Base-by-base conservation (phyloP, 108 stramenopile species). In the Conticribra guillardii region DNA sequence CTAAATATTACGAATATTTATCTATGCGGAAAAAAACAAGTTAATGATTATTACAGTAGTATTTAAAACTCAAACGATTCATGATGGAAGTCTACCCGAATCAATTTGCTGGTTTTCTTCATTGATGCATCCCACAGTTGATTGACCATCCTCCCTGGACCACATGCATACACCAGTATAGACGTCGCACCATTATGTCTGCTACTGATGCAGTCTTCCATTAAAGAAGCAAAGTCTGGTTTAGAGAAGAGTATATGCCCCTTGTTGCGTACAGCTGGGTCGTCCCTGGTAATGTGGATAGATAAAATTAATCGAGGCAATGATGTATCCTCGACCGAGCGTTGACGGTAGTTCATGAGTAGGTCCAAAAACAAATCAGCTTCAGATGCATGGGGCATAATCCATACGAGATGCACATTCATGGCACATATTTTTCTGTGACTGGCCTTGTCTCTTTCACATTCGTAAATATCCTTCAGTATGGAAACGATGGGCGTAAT, bases 51-150 rank as follows among this genome's bases (percentile, higher is more conserved):
- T 41, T 41, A 41, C 37, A 41, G 37, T 11, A 41, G 11, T 41
- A 41, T 32, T 60, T 50, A 69, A 49, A 69, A 69, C 26, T 69
- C 67, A 49, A 69, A 69, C 9, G 34, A 46, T 23, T 73, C 71
- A 64, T 73, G 62, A 64, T 73, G 53, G 24, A 73, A 73, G 62
- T 73, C 71, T 26, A 73, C 71, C 45, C 62, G 44, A n/a, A 73
- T 15, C 17, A 1, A 9, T n/a, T 64, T 64, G 28, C 53, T 51
- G 31, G 54, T 55, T 57, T 64, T 63, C 54, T 64, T 73, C 33
- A 63, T 73, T 11, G 54, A 56, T 5, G 50, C 71, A 64, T 73
- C 71, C 71, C 71, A 73, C 34, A 73, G 28, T 31, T 69, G 54
- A 23, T 69, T 69, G 0, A 69, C 47, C 67, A 69, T 57, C 9